phyloP scores from a whole-genome alignment of 73 alveolate species.

The Paramecium caudatum region DNA sequence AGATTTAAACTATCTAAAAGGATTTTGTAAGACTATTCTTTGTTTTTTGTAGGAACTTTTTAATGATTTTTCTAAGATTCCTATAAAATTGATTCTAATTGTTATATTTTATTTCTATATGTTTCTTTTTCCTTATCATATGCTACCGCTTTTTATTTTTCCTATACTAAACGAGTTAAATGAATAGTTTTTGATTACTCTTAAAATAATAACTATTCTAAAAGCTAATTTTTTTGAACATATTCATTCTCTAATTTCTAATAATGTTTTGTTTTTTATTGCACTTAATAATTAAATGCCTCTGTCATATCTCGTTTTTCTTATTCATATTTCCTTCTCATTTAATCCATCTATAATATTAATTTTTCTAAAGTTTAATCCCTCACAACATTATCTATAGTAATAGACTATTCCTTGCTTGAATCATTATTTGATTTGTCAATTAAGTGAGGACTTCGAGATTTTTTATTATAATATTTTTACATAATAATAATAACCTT shows the following conservation, averaged over 20 bases:
- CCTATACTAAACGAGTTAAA: neutral
- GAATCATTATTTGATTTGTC: neutral
- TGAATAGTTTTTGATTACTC: neutral
- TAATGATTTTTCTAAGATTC: neutral
- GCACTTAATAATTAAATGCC: neutral
- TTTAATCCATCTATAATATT: neutral
- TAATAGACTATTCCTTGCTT: neutral
- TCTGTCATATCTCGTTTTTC: neutral
- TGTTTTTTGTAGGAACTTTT: neutral
- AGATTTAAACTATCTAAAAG: neutral
- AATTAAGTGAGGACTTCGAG: neutral
- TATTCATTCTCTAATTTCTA: neutral
- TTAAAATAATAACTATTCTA: neutral
- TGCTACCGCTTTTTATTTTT: neutral
- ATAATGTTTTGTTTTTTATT: neutral
- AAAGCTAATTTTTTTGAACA: neutral
- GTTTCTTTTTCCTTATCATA: neutral
- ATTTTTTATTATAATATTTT: slow-evolving; percentile 27
- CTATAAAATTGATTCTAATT: neutral
- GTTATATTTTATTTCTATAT: neutral
- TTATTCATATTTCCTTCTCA: slow-evolving; percentile 8
- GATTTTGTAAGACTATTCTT: neutral
- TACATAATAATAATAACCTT: too few species aligned
- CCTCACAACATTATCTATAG: neutral
- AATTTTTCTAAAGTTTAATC: neutral